Evolutionary conservation across 768 basidiomycete genomes (phyloP).

Genomic region (Serendipita vermifera): DNA sequence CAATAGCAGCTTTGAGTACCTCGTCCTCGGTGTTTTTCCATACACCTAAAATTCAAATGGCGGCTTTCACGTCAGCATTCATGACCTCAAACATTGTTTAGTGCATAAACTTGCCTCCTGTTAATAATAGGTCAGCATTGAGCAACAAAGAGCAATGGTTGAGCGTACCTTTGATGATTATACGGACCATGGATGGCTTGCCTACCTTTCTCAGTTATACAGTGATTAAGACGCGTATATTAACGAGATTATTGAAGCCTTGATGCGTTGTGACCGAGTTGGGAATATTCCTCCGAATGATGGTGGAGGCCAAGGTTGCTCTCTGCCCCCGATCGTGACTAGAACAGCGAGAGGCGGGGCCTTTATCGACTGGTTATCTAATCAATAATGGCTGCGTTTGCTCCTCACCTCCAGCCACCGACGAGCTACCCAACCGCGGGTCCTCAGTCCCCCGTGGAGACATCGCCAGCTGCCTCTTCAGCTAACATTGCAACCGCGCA

Average conservation of each 20-base stretch:
- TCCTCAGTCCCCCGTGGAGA: conserved; percentile 2
- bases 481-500: neutral
- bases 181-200: conserved; percentile 66
- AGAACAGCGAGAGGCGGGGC: no score
- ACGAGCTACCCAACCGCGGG: no score
- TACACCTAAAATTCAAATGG: conserved; percentile 14
- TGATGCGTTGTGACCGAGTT: no score
- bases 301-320: no score
- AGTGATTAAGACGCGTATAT: neutral
- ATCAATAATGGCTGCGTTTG: no score
- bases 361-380: no score
- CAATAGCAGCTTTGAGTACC: conserved; percentile 96
- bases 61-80: neutral
- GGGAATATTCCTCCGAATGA: no score
- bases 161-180: conserved; percentile 71
- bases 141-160: conserved; percentile 1
- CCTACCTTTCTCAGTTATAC: neutral
- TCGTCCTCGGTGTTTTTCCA: conserved; percentile 91
- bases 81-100: conserved; percentile 10
- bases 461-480: neutral
- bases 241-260: no score
- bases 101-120: conserved; percentile 52
- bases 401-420: no score
- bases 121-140: neutral
- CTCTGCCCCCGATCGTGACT: no score